Evolutionary conservation across 2,329 filamentous ascomycete species (phyloP).

Genomic region (Pseudonectria foliicola): DNA sequence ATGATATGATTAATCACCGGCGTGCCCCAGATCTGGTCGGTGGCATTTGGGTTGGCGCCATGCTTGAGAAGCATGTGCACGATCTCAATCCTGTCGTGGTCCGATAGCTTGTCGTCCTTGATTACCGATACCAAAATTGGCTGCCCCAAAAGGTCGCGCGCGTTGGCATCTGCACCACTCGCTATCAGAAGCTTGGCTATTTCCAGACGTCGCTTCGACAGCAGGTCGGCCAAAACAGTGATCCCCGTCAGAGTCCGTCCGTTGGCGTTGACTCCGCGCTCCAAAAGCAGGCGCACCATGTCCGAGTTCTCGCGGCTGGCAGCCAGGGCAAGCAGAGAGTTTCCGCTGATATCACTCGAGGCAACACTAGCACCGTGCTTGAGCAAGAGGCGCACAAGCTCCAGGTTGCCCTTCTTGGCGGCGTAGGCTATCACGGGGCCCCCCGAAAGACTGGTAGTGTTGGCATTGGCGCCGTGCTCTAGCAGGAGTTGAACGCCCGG

Average conservation of each 20-base stretch:
- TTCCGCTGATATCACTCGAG: constrained; percentile 22
- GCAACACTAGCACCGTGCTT: constrained; percentile 29
- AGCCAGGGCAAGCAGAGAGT: constrained; percentile 24
- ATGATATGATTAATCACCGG: constrained; percentile 20
- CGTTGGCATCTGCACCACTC: constrained; percentile 26
- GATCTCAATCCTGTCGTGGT: constrained; percentile 18
- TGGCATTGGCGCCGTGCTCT: constrained; percentile 23
- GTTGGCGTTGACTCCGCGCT: constrained; percentile 26
- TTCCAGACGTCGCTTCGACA: constrained; percentile 26
- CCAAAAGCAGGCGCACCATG: constrained; percentile 28
- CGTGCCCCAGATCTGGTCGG: constrained; percentile 14
- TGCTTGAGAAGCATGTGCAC: constrained; percentile 26
- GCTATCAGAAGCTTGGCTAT: constrained; percentile 26
- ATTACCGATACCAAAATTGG: constrained; percentile 26
- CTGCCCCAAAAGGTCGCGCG: constrained; percentile 24
- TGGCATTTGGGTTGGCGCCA: constrained; percentile 25
- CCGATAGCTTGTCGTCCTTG: constrained; percentile 17
- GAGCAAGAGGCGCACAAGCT: constrained; percentile 23
- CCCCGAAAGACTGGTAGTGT: constrained; percentile 19
- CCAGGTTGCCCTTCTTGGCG: constrained; percentile 20
- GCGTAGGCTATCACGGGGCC: constrained; percentile 22
- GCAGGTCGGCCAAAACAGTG: constrained; percentile 26
- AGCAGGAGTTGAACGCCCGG: constrained; percentile 24
- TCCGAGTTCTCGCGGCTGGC: constrained; percentile 19
- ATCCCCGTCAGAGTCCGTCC: constrained; percentile 23